Percentiles rank a stretch among this genome's conserved stretches.
These are phyloP conservation scores for Penicillium robsamsonii DNA, from an alignment of 495 filamentous ascomycete species.

Conservation along the genomic window DNA sequence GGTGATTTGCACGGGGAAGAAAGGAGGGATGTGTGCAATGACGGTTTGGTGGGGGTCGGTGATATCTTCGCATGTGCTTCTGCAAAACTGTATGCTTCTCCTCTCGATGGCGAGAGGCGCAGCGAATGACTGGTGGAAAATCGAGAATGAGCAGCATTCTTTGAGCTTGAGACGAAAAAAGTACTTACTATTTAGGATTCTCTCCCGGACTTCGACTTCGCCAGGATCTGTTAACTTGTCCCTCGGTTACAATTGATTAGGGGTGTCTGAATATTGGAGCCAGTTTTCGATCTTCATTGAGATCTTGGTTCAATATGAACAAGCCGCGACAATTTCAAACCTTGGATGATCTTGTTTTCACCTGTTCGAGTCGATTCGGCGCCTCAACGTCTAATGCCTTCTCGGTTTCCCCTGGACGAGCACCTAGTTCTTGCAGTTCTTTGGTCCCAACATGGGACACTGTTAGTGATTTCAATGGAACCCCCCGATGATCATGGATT, in stretches of 20 bases:
- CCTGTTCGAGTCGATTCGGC: background rate
- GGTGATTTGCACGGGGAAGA: slow-evolving; percentile 9
- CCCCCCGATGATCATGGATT: background rate
- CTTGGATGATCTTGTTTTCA: background rate
- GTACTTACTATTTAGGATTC: slow-evolving; percentile 5
- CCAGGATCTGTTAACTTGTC: background rate
- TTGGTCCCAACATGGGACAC: slow-evolving; percentile 1
- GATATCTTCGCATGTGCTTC: background rate
- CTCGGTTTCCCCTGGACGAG: background rate
- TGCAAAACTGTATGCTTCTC: background rate
- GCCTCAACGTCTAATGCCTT: background rate
- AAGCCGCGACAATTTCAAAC: background rate
- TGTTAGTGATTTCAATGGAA: slow-evolving; percentile 13
- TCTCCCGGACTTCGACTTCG: background rate
- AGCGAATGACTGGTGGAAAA: background rate
- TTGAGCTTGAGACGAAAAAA: slow-evolving; percentile 4
- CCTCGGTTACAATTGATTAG: background rate
- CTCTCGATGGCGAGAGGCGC: background rate
- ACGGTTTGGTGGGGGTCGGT: background rate
- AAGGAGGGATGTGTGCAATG: slow-evolving; percentile 6
- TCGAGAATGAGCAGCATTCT: background rate
- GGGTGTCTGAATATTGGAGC: background rate
- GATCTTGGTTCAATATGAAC: background rate
- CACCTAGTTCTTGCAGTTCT: slow-evolving; percentile 8
- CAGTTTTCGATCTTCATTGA: background rate